A percentile compares a stretch with the other conserved stretches of the same genome.
Evolutionary conservation across 2,329 filamentous ascomycete genomes (phyloP).

Genomic region (Diaporthe nobilis): DNA sequence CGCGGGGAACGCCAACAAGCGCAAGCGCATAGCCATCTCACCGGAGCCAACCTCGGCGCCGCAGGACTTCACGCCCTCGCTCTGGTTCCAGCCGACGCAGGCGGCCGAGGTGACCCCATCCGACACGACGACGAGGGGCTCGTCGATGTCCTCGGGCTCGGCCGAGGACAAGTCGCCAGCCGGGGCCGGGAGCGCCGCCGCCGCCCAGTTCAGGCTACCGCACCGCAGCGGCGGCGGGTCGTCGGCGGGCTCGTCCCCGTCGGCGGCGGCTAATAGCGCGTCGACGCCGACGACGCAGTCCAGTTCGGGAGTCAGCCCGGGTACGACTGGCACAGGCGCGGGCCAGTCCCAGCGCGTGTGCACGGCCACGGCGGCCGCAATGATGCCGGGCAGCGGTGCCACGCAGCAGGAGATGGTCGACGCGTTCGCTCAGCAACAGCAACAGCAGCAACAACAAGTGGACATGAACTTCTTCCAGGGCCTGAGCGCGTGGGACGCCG

Average conservation of each 20-base stretch:
- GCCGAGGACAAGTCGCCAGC: neutral
- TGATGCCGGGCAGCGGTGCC: neutral
- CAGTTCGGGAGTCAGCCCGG: slow-evolving; percentile 34
- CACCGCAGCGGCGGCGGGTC: slow-evolving; percentile 34
- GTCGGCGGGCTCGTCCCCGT: slow-evolving; percentile 37
- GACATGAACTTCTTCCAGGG: slow-evolving; percentile 37
- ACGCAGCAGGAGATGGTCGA: slow-evolving; percentile 1
- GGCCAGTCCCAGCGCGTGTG: neutral
- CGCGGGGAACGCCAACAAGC: slow-evolving; percentile 32
- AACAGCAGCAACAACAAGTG: neutral
- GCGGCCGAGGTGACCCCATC: slow-evolving; percentile 27
- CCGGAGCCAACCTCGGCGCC: slow-evolving; percentile 7
- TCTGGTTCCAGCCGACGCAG: slow-evolving; percentile 18
- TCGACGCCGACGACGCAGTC: slow-evolving; percentile 32
- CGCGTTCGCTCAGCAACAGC: neutral
- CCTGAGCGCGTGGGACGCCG: slow-evolving; percentile 32
- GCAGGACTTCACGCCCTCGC: neutral
- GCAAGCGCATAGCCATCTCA: slow-evolving; percentile 38
- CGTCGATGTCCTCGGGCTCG: slow-evolving; percentile 29
- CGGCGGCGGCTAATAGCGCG: slow-evolving; percentile 14
- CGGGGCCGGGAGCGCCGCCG: neutral
- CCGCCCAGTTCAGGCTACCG: slow-evolving; percentile 34
- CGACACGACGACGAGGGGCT: slow-evolving; percentile 20
- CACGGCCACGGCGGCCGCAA: neutral
- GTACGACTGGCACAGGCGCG: neutral